Evolutionary conservation across 2,329 filamentous ascomycete genomes (phyloP).

Genomic region (Xylaria sp.): DNA sequence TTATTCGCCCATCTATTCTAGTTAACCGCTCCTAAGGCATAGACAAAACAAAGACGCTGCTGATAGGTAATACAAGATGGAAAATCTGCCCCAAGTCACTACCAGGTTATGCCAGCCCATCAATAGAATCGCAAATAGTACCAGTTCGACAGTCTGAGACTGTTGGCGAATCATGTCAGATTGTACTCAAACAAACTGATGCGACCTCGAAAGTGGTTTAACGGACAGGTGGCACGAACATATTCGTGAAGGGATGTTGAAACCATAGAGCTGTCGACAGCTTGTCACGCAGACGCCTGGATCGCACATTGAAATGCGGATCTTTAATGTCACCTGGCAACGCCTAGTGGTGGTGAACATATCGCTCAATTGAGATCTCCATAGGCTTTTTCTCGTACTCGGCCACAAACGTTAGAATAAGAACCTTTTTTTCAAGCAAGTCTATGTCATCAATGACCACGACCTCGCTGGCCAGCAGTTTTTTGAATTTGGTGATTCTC

Average conservation of each 20-base stretch:
- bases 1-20: not conserved
- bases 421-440: not conserved
- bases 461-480: not conserved
- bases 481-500: constrained; percentile 7
- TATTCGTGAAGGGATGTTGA: not conserved
- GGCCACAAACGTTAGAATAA: constrained; percentile 16
- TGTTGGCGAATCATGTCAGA: not conserved
- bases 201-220: not conserved
- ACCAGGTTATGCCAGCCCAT: not conserved
- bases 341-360: not conserved
- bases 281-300: not conserved
- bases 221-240: not conserved
- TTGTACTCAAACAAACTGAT: not conserved
- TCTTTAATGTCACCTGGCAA: not conserved
- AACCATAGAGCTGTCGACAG: not conserved
- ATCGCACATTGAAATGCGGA: not conserved
- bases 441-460: not conserved
- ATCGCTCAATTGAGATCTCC: not conserved
- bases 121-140: not conserved
- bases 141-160: not conserved
- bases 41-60: constrained; percentile 5
- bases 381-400: not conserved
- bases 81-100: constrained; percentile 14
- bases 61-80: constrained; percentile 15
- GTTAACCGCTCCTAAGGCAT: not conserved